A percentile compares a stretch with the other conserved stretches of the same genome.
Evolutionary conservation across 169 alveolate species (phyloP).

Genomic region (Cryptosporidium bovis): DNA sequence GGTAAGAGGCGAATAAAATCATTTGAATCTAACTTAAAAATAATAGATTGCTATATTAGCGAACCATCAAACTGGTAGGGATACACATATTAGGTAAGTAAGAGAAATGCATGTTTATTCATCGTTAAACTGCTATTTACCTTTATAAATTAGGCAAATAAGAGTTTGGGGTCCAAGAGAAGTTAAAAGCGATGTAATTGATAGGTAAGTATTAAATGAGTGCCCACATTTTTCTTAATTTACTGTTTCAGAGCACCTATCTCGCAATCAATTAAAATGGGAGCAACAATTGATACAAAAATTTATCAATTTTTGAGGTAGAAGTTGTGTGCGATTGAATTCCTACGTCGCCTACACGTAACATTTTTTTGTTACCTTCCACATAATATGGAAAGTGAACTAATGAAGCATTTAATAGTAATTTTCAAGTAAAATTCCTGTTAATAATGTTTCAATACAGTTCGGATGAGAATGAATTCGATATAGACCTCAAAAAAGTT

Average conservation of each 20-base stretch:
- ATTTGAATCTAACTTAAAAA: background rate
- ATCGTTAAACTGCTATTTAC: background rate
- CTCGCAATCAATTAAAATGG: conserved; percentile 66
- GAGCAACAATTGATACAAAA: conserved; percentile 52
- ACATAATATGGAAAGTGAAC: conserved; percentile 1
- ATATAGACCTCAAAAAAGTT: background rate
- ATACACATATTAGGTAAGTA: conserved; percentile 85
- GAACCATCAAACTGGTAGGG: conserved; percentile 87
- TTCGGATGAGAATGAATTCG: background rate
- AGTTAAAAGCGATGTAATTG: conserved; percentile 19
- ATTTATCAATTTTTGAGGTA: conserved; percentile 56
- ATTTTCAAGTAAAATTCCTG: background rate
- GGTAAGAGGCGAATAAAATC: conserved; percentile 13
- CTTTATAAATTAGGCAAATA: conserved; percentile 44
- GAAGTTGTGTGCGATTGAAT: background rate
- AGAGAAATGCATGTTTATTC: conserved; percentile 6
- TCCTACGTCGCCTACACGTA: conserved; percentile 27
- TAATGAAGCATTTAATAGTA: background rate
- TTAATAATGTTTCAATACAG: background rate
- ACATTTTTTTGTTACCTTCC: conserved; percentile 24
- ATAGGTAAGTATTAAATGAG: conserved; percentile 25
- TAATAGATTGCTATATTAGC: conserved; percentile 83
- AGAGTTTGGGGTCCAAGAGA: conserved; percentile 75
- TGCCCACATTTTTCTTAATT: background rate
- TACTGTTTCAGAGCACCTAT: conserved; percentile 31